Evolutionary conservation across 2,329 filamentous ascomycete species (phyloP), one percentile per base, ranked within the genome.

Genomic region (Arthrobotrys sphaeroides): DNA sequence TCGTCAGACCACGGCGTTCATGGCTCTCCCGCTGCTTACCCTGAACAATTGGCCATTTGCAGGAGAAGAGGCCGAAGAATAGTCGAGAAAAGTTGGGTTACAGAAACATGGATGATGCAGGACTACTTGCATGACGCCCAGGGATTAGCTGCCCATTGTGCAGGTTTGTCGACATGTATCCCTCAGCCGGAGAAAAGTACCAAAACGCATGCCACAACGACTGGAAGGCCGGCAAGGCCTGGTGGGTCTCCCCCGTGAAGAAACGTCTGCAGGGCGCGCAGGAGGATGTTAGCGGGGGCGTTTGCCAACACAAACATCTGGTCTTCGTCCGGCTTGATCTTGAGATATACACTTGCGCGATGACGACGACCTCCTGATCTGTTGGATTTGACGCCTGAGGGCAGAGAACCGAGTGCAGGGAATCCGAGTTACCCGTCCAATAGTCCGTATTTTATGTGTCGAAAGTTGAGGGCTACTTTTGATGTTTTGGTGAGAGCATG

Each of bases 361-460:
- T 65, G 62, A 45, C 53, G 47, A 67, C 62, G 62, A 59, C 51
- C 26, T 55, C 22, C 20, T 13, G 51, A 68, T 68, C 40, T 59
- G 51, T 20, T 26, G 18, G 36, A 60, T 45, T 59, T 22, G 38
- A 57, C 61, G 55, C n/a, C 51, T 38, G 18, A 36, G 28, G 26
- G 40, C 26, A 55, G 49, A 51, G 64, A 49, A 31, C 66, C 20
- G 24, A 36, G 16, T 55, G 51, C 51, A 55, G 51, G 51, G 51
- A 36, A 36, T 38, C 51, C 66, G 66, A 70, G 66, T 70, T 70
- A 70, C 43, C 66, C 66, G 66, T 43, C 36, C 45, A 36, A 51
- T 33, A 31, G 12, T 31, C 24, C 53, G 51, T 49, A 42, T 7
- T 65, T 42, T 53, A 10, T 42, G n/a, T 42, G 47, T 24, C 24